Conservation (phyloP, 2,329 filamentous ascomycete species). For the Fusarium papillatum region DNA sequence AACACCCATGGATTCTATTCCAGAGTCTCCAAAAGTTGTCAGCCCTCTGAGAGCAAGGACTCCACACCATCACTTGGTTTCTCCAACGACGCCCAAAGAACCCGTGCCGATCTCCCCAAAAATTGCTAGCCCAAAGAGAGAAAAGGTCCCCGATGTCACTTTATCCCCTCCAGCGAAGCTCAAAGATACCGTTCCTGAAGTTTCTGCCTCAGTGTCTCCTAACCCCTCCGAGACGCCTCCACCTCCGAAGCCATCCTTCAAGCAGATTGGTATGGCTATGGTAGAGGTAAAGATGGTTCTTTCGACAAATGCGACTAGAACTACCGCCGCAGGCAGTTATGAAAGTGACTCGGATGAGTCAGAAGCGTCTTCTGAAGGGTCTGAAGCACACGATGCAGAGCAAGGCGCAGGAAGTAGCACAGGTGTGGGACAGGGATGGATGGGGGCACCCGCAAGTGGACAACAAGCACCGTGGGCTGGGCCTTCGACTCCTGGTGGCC, state of each 20-base stretch:
- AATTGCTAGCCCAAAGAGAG: not conserved
- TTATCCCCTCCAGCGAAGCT: not conserved
- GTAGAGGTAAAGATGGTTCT: constrained; percentile 4
- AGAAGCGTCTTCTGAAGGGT: not conserved
- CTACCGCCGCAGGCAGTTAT: not conserved
- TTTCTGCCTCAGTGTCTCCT: not conserved
- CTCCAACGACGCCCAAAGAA: not conserved
- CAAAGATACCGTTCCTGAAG: not conserved
- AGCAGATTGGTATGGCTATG: not conserved
- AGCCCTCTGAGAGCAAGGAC: not conserved
- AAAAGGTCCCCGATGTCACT: not conserved
- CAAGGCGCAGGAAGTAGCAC: not conserved
- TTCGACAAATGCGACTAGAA: not conserved
- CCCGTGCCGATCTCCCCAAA: not conserved
- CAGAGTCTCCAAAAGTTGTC: not conserved
- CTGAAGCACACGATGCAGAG: not conserved
- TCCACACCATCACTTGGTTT: not conserved
- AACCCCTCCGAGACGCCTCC: not conserved
- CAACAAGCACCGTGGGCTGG: not conserved
- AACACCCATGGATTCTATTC: not conserved
- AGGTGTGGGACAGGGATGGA: not conserved
- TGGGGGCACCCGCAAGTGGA: not conserved
- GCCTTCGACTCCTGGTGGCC: not conserved
- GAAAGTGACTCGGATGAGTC: not conserved
- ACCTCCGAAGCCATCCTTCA: not conserved